Evolutionary conservation across 2,329 filamentous ascomycete species (phyloP), one percentile per base, ranked within the genome.

Genomic region (Fusarium oxysporum): DNA sequence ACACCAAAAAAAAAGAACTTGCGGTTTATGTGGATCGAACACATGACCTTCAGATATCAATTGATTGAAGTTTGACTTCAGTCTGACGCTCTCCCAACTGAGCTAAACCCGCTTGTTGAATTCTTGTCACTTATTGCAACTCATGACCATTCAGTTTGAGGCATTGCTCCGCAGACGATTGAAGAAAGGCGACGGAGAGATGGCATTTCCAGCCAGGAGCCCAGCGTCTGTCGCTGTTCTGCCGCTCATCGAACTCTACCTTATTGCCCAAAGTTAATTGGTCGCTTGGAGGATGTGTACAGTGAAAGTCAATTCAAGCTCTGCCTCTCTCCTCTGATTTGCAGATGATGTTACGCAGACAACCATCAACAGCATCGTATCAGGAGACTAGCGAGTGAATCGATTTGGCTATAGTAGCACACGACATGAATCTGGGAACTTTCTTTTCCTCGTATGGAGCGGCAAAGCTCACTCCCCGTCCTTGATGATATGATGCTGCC

Each of bases 11-110:
- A 62, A 56, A 23, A 38, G 25, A 19, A 32, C 35, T 23, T 78
- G 76, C 76, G 76, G 76, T 74, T 78, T 78, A 38, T 78, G 76
- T 78, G 76, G 76, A 78, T 78, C 75, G 76, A 78, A 78, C 76
- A 78, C 76, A 78, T 38, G 76, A 78, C 76, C 76, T 78, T 78
- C 76, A 78, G 76, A 78, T 78, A 74, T 75, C 71, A 19, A 74
- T 69, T 53, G 71, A 71, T 63, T 59, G 69, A 73, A 73, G 71
- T 73, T 71, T 71, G 37, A 55, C 71, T 73, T 73, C 71, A 73
- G 71, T 74, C 71, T 73, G 71, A 73, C 71, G 71, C 71, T 73
- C 76, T 77, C 76, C 76, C 76, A 78, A 78, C 76, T 78, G 76
- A 78, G 76, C 76, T 78, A 78, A 78, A 78, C 76, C 76, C 76